Conservation (phyloP, 345 rosid genomes). For the Cardamine occulta region DNA sequence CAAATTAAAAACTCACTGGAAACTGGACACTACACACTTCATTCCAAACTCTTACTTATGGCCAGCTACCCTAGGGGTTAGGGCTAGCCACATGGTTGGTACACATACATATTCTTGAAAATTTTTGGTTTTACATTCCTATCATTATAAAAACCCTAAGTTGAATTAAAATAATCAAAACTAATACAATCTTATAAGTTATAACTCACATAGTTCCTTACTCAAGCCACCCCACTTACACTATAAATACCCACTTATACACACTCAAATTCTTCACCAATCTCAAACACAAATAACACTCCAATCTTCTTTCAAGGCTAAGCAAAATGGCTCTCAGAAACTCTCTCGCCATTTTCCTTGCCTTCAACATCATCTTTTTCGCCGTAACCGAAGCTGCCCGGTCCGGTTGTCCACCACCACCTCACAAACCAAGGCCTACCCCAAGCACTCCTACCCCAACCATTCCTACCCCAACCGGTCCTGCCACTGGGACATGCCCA, state of each 20-base stretch:
- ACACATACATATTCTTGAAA: constrained; percentile 9
- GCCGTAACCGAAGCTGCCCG: constrained; percentile 51
- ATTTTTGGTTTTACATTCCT: constrained; percentile 27
- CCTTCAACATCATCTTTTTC: constrained; percentile 56
- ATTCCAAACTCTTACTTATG: constrained; percentile 17
- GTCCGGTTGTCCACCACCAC: constrained; percentile 46
- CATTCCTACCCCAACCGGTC: constrained; percentile 24
- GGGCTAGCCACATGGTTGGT: constrained; percentile 33
- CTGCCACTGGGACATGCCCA: constrained; percentile 41
- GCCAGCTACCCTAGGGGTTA: constrained; percentile 20
- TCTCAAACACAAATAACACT: constrained; percentile 23
- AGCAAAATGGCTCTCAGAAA: constrained; percentile 56
- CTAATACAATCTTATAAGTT: background rate
- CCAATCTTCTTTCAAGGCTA: constrained; percentile 14
- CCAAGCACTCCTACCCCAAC: constrained; percentile 14
- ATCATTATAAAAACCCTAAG: constrained; percentile 11
- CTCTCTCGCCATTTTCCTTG: constrained; percentile 54
- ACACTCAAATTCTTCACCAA: constrained; percentile 22
- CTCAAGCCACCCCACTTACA: background rate
- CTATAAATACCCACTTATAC: constrained; percentile 23
- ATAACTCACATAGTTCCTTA: background rate
- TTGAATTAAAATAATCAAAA: constrained; percentile 1
- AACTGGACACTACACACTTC: background rate
- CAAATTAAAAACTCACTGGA: too few relatives aligned
- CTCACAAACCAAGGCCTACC: constrained; percentile 37